phyloP scores from a whole-genome alignment of 1,284 basidiomycete species.

The Ganoderma lucidum region DNA sequence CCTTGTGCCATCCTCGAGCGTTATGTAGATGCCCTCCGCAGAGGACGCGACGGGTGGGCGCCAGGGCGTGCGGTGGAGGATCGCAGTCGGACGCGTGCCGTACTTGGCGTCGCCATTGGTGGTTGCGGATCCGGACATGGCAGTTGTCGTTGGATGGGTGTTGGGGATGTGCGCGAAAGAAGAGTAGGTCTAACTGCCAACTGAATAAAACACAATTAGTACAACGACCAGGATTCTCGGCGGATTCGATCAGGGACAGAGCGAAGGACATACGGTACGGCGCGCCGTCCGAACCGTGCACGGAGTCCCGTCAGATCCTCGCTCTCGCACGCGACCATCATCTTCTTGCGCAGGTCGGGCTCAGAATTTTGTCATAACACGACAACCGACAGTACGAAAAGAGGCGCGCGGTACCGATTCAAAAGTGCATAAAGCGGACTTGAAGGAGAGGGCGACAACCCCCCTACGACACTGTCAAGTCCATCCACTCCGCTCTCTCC shows the following conservation, averaged over 20 bases:
- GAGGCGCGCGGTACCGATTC: not conserved
- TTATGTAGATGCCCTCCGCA: slow-evolving; percentile 74
- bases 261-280: not conserved
- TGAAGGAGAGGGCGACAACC: not conserved
- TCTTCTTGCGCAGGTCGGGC: not conserved
- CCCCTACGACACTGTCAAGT: not conserved
- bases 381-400: not conserved
- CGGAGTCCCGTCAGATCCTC: slow-evolving; percentile 1
- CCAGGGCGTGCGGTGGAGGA: slow-evolving; percentile 64
- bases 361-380: not conserved
- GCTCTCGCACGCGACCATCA: not conserved
- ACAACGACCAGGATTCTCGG: not conserved
- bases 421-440: too few species aligned
- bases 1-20: slow-evolving; percentile 69
- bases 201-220: not conserved
- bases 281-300: not conserved
- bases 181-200: not conserved
- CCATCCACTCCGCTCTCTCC: not conserved
- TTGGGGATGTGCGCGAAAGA: not conserved
- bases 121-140: slow-evolving; percentile 3
- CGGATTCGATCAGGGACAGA: not conserved
- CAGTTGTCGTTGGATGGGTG: not conserved
- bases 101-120: slow-evolving; percentile 28
- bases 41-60: slow-evolving; percentile 69
- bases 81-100: slow-evolving; percentile 37